Conservation (phyloP, 768 basidiomycete species). For the Phlebiopsis gigantea region DNA sequence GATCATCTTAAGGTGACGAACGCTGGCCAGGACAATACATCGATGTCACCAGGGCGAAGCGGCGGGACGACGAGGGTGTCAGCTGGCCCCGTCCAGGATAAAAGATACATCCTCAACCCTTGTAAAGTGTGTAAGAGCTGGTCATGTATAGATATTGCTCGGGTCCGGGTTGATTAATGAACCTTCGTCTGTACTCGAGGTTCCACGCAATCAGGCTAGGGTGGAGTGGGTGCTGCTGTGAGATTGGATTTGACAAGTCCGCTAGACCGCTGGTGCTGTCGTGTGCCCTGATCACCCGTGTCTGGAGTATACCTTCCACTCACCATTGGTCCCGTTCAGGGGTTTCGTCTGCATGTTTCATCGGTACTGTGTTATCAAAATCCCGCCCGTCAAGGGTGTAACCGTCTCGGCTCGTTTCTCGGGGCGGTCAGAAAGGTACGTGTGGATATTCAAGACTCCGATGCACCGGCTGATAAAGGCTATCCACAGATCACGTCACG, state of each 20-base stretch:
- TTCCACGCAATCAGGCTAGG: background rate
- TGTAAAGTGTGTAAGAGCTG: background rate
- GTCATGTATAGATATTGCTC: background rate
- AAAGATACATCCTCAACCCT: conserved; percentile 5
- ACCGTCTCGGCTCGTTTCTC: too few relatives aligned
- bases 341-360: too few relatives aligned
- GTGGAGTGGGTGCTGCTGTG: background rate
- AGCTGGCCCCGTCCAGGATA: conserved; percentile 72
- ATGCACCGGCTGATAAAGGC: too few relatives aligned
- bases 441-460: too few relatives aligned
- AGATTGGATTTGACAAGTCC: background rate
- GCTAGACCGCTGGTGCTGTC: background rate
- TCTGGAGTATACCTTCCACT: too few relatives aligned
- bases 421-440: too few relatives aligned
- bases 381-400: too few relatives aligned
- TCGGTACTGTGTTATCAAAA: too few relatives aligned
- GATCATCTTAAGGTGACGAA: conserved; percentile 20
- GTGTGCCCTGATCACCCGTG: too few relatives aligned
- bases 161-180: too few relatives aligned
- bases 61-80: conserved; percentile 48
- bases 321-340: too few relatives aligned
- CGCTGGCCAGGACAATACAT: conserved; percentile 71
- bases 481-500: too few relatives aligned
- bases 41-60: conserved; percentile 60
- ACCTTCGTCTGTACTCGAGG: background rate